Evolutionary conservation across 176 grass and related monocot species (phyloP).

Genomic region (Pharus latifolius): DNA sequence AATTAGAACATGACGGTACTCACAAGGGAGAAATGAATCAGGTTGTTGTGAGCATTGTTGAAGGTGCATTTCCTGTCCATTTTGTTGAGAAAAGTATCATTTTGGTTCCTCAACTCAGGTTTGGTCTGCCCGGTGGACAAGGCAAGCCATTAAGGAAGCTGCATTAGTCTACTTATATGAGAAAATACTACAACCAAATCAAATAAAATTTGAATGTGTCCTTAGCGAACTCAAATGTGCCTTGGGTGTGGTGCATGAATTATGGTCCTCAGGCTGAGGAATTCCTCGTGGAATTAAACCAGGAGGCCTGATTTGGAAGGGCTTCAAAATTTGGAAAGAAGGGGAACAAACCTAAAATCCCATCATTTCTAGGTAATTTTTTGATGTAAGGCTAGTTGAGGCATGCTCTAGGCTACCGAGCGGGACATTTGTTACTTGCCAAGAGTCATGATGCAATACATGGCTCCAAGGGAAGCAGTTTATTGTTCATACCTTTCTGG

Average conservation of each 20-base stretch:
- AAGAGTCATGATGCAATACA: not conserved
- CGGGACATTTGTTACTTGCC: not conserved
- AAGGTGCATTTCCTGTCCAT: not conserved
- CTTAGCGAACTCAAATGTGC: not conserved
- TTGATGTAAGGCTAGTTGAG: not conserved
- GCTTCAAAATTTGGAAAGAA: not conserved
- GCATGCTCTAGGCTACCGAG: not conserved
- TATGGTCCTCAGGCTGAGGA: not conserved
- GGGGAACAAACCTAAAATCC: not conserved
- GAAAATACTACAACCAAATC: too few relatives aligned
- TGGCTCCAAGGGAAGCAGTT: not conserved
- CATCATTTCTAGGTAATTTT: not conserved
- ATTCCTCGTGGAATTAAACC: not conserved
- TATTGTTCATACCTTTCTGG: not conserved
- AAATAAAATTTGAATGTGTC: too few relatives aligned
- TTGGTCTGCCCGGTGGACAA: too few relatives aligned
- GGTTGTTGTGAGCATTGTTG: too few relatives aligned
- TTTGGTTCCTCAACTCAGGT: too few relatives aligned
- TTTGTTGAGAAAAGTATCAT: not conserved
- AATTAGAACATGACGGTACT: not conserved
- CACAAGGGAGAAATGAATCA: not conserved
- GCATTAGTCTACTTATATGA: too few relatives aligned
- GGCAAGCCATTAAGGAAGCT: too few relatives aligned
- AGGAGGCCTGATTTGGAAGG: not conserved
- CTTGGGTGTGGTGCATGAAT: not conserved